phyloP scores from a whole-genome alignment of 139 green algal species.

The Helicosporidium sp. region DNA sequence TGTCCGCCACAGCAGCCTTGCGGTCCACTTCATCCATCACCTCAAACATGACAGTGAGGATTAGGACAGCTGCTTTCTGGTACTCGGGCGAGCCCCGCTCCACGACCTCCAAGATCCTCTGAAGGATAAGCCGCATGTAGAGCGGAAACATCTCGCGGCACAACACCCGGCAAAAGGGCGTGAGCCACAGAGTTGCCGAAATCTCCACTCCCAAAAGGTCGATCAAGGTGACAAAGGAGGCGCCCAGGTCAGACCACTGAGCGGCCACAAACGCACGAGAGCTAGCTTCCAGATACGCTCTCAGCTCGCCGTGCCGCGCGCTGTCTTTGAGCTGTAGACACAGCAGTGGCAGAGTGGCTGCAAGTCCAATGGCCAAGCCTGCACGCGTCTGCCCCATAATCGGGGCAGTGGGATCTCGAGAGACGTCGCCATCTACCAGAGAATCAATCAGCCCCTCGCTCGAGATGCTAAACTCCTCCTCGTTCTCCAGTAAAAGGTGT shows the following conservation, averaged over 20 bases:
- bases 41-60: constrained; percentile 11
- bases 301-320: no score
- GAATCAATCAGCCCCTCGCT: neutral
- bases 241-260: constrained; percentile 19
- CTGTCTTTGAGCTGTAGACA: constrained; percentile 3
- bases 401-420: neutral
- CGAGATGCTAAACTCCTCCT: no score
- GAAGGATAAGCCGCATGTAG: constrained; percentile 10
- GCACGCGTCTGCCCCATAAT: neutral
- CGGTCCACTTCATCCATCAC: constrained; percentile 5
- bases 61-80: constrained; percentile 10
- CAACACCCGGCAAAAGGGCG: constrained; percentile 1
- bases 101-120: constrained; percentile 25
- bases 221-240: constrained; percentile 10
- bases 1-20: constrained; percentile 1
- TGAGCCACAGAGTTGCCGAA: constrained; percentile 4
- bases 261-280: constrained; percentile 21
- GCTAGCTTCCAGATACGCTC: no score
- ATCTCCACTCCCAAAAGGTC: neutral
- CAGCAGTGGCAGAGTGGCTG: neutral
- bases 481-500: no score
- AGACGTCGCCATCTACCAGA: neutral
- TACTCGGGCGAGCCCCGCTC: constrained; percentile 7
- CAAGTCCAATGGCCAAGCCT: neutral
- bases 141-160: constrained; percentile 23